A percentile compares a stretch with the other conserved stretches of the same genome.
Evolutionary conservation across 352 stramenopile genomes (phyloP).

Genomic region (Pythium pyrilobum): DNA sequence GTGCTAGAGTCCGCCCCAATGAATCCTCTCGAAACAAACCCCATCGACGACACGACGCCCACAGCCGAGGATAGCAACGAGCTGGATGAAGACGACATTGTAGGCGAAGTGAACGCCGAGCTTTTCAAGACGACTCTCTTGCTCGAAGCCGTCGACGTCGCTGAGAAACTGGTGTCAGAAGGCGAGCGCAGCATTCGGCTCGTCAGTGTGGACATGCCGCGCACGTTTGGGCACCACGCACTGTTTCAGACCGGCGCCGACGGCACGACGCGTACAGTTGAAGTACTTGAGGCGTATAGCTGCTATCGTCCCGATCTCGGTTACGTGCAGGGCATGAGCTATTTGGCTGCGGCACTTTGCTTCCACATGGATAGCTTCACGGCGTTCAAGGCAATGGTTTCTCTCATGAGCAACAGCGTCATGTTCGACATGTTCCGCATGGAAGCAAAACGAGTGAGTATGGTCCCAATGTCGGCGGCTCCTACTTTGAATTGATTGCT

Average conservation of each 20-base stretch:
- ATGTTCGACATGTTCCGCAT: conserved; percentile 89
- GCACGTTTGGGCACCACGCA: conserved; percentile 78
- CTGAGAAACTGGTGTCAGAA: conserved; percentile 75
- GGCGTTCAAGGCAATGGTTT: conserved; percentile 79
- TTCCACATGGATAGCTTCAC: conserved; percentile 88
- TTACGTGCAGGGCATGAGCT: conserved; percentile 88
- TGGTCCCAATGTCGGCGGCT: no score
- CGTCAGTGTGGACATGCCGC: conserved; percentile 79
- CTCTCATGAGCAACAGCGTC: conserved; percentile 76
- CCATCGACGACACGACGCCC: conserved; percentile 14
- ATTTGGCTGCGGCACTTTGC: conserved; percentile 75
- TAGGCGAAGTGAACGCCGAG: conserved; percentile 3
- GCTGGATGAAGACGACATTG: neutral
- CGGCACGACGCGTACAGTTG: conserved; percentile 62
- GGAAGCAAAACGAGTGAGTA: conserved; percentile 71
- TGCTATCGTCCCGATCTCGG: conserved; percentile 82
- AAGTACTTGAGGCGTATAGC: conserved; percentile 82
- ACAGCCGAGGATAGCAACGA: neutral
- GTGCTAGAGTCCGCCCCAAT: conserved; percentile 4
- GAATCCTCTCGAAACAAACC: no score
- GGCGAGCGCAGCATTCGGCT: conserved; percentile 80
- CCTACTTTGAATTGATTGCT: no score
- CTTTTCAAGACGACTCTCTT: conserved; percentile 32
- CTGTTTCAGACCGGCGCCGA: conserved; percentile 72
- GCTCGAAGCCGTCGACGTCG: conserved; percentile 64